Percentiles rank a stretch among this genome's conserved stretches.
Evolutionary conservation across 495 filamentous ascomycete species (phyloP).

Genomic region (Penicillium maclennaniae): DNA sequence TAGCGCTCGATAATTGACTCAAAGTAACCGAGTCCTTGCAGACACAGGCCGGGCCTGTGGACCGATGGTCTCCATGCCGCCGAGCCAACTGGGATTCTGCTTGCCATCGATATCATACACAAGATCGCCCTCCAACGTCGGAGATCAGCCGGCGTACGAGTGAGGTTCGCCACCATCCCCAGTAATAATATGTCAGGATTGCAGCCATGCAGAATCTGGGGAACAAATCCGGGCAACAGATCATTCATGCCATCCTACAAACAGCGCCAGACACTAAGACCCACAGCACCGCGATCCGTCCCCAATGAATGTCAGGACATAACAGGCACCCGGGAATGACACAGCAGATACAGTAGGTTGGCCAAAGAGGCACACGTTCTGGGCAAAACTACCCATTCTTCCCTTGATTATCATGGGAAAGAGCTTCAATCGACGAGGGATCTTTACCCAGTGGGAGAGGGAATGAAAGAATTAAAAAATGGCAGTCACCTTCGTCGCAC

Average conservation of each 20-base stretch:
- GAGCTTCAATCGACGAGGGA: background rate
- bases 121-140: conserved; percentile 5
- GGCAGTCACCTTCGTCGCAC: conserved; percentile 14
- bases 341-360: conserved; percentile 9
- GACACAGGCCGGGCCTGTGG: conserved; percentile 18
- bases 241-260: conserved; percentile 20
- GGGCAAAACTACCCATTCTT: conserved; percentile 18
- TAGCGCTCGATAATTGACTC: conserved; percentile 5
- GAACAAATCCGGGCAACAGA: conserved; percentile 20
- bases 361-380: conserved; percentile 9
- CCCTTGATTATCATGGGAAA: conserved; percentile 15
- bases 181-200: conserved; percentile 17
- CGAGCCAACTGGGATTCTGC: conserved; percentile 20
- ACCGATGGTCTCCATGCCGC: conserved; percentile 23
- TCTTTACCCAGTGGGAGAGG: conserved; percentile 11
- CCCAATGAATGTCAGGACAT: conserved; percentile 19
- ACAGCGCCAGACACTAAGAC: conserved; percentile 12
- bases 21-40: conserved; percentile 12
- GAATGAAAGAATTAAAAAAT: conserved; percentile 13
- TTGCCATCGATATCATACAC: conserved; percentile 17
- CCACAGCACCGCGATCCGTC: conserved; percentile 8
- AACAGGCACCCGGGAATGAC: conserved; percentile 9
- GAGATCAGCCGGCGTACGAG: background rate
- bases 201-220: conserved; percentile 10
- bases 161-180: conserved; percentile 6